Conservation (phyloP, 495 filamentous ascomycete species). For the Echria macrotheca region DNA sequence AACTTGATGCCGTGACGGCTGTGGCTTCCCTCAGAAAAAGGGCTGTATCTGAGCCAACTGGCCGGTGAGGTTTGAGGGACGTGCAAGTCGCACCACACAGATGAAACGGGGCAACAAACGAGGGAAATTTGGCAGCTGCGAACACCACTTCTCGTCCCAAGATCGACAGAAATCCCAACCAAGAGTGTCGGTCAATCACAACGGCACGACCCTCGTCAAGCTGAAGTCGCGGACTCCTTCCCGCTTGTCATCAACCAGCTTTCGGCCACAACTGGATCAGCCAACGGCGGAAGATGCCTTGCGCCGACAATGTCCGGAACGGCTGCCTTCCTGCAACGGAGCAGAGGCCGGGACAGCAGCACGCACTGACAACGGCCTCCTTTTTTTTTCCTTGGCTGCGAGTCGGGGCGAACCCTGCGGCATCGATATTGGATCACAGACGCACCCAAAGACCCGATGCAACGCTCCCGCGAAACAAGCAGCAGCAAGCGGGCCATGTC, state of each 20-base stretch:
- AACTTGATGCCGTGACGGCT: no score
- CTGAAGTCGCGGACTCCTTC: not conserved
- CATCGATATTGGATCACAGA: slow-evolving; percentile 3
- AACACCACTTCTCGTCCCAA: not conserved
- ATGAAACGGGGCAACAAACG: not conserved
- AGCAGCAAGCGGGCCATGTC: not conserved
- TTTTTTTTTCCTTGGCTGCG: not conserved
- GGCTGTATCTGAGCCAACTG: no score
- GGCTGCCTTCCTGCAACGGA: not conserved
- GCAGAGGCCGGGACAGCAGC: not conserved
- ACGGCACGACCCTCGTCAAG: not conserved
- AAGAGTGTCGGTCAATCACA: no score
- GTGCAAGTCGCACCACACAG: not conserved
- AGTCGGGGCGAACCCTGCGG: not conserved
- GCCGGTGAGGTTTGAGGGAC: no score
- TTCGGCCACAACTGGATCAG: not conserved
- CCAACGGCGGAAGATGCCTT: not conserved
- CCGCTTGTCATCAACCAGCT: not conserved
- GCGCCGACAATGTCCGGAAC: not conserved
- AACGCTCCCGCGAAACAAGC: not conserved
- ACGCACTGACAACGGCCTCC: not conserved
- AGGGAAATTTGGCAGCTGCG: not conserved
- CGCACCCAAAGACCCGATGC: not conserved
- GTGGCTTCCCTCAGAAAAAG: no score
- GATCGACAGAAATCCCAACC: no score